A percentile compares a stretch with the other conserved stretches of the same genome.
These are phyloP conservation scores for Mucor indicus DNA, from an alignment of 371 early-diverging fungal species.

Conservation along the genomic window DNA sequence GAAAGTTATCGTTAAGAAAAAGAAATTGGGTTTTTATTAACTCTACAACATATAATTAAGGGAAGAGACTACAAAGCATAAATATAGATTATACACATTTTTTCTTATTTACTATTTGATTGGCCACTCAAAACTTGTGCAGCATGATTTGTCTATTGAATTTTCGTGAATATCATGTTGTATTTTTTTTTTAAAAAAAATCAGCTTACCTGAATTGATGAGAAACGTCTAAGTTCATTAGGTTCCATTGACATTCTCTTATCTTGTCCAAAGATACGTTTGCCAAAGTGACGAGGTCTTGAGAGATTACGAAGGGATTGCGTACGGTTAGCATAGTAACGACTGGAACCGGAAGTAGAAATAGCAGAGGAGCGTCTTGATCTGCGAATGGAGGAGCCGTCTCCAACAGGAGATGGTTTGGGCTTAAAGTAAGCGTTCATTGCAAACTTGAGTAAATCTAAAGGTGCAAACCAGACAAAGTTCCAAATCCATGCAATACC, in stretches of 20 bases:
- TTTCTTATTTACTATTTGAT: background rate
- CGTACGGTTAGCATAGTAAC: conserved; percentile 46
- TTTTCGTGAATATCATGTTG: background rate
- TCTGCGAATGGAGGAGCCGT: conserved; percentile 8
- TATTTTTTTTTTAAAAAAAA: background rate
- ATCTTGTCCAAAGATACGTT: conserved; percentile 25
- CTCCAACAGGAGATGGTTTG: background rate
- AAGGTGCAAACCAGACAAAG: conserved; percentile 65
- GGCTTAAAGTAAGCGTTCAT: conserved; percentile 50
- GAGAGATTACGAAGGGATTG: conserved; percentile 38
- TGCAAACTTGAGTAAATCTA: conserved; percentile 68
- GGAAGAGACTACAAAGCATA: too few species aligned
- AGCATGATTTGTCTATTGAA: conserved; percentile 19
- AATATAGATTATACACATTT: too few species aligned
- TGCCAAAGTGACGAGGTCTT: conserved; percentile 38
- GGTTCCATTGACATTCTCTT: conserved; percentile 30
- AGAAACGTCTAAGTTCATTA: conserved; percentile 23
- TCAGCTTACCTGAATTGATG: conserved; percentile 25
- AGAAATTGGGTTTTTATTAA: too few species aligned
- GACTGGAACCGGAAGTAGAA: conserved; percentile 35
- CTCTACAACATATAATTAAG: too few species aligned
- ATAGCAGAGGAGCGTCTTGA: conserved; percentile 29
- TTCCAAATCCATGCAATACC: conserved; percentile 68
- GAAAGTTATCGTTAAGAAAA: too few species aligned
- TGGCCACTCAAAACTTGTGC: conserved; percentile 10